Conservation (phyloP, 768 basidiomycete species). For the Boletellus sp. region DNA sequence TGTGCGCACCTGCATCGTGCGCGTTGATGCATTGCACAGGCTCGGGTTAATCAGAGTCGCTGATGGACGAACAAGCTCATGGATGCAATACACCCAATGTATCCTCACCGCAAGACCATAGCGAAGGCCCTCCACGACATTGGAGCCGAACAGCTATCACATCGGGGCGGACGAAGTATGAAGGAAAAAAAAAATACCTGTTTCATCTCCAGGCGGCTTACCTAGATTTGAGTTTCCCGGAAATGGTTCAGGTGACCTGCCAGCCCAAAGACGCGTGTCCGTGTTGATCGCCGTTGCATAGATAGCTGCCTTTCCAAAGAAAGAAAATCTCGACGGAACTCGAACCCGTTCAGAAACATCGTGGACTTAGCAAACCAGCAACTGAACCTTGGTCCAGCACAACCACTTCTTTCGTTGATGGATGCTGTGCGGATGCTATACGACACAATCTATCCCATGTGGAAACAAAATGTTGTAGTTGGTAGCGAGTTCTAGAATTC, state of each 20-base stretch:
- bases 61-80: not conserved
- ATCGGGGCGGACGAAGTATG: constrained; percentile 14
- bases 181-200: constrained; percentile 4
- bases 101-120: not conserved
- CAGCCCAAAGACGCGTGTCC: constrained; percentile 19
- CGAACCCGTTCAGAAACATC: not conserved
- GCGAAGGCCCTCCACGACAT: not conserved
- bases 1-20: not conserved
- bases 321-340: constrained; percentile 10
- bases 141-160: constrained; percentile 15
- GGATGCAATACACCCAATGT: not conserved
- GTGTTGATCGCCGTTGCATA: constrained; percentile 25
- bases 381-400: not conserved
- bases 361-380: not conserved
- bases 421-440: not conserved
- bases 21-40: not conserved
- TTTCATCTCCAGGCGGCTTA: constrained; percentile 10
- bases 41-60: not conserved
- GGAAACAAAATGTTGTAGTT: not conserved
- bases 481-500: not conserved
- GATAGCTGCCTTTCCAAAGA: constrained; percentile 3
- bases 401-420: not conserved
- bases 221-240: not conserved
- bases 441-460: not conserved
- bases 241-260: constrained; percentile 4